These are phyloP conservation scores for Aspergillus haitiensis DNA, from an alignment of 495 filamentous ascomycete species.

Conservation along the genomic window DNA sequence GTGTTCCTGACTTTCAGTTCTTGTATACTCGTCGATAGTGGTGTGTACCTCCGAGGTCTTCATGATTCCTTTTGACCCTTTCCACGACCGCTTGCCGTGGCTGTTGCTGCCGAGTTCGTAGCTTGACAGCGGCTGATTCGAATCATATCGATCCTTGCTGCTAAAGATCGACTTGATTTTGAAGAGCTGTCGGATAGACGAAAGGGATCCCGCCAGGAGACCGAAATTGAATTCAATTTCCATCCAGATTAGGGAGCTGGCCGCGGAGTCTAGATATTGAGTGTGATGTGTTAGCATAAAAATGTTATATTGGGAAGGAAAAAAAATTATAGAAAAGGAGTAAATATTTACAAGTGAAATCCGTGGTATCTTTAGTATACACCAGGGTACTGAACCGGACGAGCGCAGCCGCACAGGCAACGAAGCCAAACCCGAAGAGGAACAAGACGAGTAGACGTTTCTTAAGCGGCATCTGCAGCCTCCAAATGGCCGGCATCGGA, in stretches of 20 bases:
- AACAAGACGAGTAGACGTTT: conserved; percentile 50
- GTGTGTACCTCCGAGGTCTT: conserved; percentile 11
- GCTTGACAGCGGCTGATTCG: background rate
- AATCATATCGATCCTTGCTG: conserved; percentile 7
- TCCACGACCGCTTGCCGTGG: conserved; percentile 1
- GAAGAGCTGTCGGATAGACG: conserved; percentile 11
- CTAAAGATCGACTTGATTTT: conserved; percentile 10
- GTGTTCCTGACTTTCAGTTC: conserved; percentile 4
- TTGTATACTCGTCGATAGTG: conserved; percentile 9
- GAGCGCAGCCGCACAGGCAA: conserved; percentile 14
- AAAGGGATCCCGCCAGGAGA: conserved; percentile 19
- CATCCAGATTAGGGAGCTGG: conserved; percentile 25
- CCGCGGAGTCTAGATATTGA: conserved; percentile 12
- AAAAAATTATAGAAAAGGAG: background rate
- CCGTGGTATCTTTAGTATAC: conserved; percentile 14
- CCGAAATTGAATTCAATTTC: conserved; percentile 24
- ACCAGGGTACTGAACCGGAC: conserved; percentile 10
- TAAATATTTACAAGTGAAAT: conserved; percentile 13
- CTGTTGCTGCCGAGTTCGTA: conserved; percentile 3
- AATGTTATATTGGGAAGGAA: background rate
- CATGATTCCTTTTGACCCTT: conserved; percentile 2
- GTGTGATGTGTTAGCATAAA: background rate
- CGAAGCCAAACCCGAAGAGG: conserved; percentile 45
- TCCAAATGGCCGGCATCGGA: conserved; percentile 47
- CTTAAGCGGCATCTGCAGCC: conserved; percentile 42